phyloP scores from a whole-genome alignment of 2,329 filamentous ascomycete genomes.

The Sphaerostilbella broomeana region DNA sequence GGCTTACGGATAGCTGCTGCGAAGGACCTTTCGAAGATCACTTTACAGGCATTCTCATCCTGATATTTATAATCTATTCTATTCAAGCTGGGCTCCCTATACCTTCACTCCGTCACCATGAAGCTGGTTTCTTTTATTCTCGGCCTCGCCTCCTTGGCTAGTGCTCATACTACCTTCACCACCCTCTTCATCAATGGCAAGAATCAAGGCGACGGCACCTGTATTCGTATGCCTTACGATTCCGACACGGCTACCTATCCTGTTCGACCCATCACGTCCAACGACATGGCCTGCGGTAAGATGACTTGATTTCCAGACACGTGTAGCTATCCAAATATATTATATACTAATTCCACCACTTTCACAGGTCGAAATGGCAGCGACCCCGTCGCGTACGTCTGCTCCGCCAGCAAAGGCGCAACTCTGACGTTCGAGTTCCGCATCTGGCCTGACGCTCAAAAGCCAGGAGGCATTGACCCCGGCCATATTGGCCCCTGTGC shows the following conservation, averaged over 20 bases:
- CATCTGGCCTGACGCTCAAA: slow-evolving; percentile 48
- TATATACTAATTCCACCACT: slow-evolving; percentile 10
- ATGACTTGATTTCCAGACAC: slow-evolving; percentile 6
- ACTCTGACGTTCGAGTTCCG: slow-evolving; percentile 63
- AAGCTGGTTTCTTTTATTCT: slow-evolving; percentile 27
- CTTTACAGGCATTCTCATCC: too few species aligned
- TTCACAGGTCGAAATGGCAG: slow-evolving; percentile 37
- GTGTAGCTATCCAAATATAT: neutral
- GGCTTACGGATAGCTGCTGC: too few species aligned
- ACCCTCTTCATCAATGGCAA: slow-evolving; percentile 56
- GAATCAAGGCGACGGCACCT: slow-evolving; percentile 64
- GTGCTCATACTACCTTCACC: slow-evolving; percentile 57
- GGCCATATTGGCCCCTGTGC: slow-evolving; percentile 64
- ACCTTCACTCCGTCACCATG: slow-evolving; percentile 27
- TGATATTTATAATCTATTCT: too few species aligned
- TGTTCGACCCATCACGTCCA: slow-evolving; percentile 48
- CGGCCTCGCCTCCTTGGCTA: slow-evolving; percentile 32
- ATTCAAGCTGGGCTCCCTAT: too few species aligned
- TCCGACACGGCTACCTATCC: slow-evolving; percentile 48
- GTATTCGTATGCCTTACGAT: slow-evolving; percentile 59
- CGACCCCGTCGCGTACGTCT: slow-evolving; percentile 41
- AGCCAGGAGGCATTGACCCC: slow-evolving; percentile 50
- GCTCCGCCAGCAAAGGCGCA: slow-evolving; percentile 43
- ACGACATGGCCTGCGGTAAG: slow-evolving; percentile 66
- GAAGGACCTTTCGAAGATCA: too few species aligned